A percentile compares a stretch with the other conserved stretches of the same genome.
These are phyloP conservation scores for Gaultheria prostrata DNA, from an alignment of 148 eudicot genomes.

Conservation along the genomic window DNA sequence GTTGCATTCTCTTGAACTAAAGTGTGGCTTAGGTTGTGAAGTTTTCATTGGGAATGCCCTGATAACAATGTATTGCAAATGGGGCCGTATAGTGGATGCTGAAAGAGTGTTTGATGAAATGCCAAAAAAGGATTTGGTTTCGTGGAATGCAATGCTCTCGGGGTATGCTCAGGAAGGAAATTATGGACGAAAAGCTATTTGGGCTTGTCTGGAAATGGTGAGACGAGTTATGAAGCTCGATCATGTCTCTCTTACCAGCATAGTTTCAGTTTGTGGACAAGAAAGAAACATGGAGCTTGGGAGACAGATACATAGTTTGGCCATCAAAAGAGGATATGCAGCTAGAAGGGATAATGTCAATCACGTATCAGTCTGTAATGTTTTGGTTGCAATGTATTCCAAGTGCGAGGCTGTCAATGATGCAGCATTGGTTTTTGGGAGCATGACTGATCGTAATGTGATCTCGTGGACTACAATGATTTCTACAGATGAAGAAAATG, in stretches of 20 bases:
- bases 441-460: conserved; percentile 63
- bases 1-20: conserved; percentile 51
- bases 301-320: conserved; percentile 61
- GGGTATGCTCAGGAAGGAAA: conserved; percentile 78
- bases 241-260: conserved; percentile 75
- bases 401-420: conserved; percentile 62
- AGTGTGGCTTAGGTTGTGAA: conserved; percentile 55
- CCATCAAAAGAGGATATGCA: conserved; percentile 51
- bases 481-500: conserved; percentile 56
- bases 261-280: conserved; percentile 66
- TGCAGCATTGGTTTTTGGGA: conserved; percentile 53
- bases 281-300: conserved; percentile 55
- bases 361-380: conserved; percentile 64
- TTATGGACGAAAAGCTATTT: conserved; percentile 49
- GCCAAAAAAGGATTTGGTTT: conserved; percentile 68
- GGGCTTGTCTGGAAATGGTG: conserved; percentile 61
- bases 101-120: conserved; percentile 64
- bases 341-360: conserved; percentile 47
- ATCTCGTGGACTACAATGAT: conserved; percentile 93
- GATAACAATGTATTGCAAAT: conserved; percentile 70
- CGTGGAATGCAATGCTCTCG: conserved; percentile 88
- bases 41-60: conserved; percentile 73
- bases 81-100: conserved; percentile 61
- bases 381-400: conserved; percentile 67
- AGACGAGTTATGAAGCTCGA: conserved; percentile 55